A percentile compares a stretch with the other conserved stretches of the same genome.
These are phyloP conservation scores for Sporisorium scitamineum DNA, from an alignment of 1,284 basidiomycete species.

Conservation along the genomic window DNA sequence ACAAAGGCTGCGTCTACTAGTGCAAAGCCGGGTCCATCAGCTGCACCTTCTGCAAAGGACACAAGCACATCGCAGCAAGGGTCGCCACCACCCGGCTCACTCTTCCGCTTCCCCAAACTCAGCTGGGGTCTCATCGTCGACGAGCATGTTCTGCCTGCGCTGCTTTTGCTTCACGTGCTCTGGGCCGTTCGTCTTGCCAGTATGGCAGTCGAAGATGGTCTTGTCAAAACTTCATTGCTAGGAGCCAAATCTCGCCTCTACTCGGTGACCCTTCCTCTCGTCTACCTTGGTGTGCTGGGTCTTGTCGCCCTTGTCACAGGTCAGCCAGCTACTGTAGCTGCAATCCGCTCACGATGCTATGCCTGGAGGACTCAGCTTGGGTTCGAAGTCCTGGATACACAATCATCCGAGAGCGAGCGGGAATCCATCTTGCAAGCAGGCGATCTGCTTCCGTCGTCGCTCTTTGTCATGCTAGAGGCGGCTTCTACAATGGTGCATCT, in stretches of 20 bases:
- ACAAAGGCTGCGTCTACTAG: neutral
- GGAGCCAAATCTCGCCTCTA: conserved; percentile 37
- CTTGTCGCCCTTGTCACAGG: conserved; percentile 24
- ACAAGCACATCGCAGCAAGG: conserved; percentile 15
- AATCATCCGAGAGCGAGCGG: neutral
- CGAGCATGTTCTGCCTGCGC: conserved; percentile 40
- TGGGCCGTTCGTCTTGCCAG: conserved; percentile 44
- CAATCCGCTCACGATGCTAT: conserved; percentile 14
- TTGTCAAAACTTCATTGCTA: conserved; percentile 37
- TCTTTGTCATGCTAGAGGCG: conserved; percentile 39
- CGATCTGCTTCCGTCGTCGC: conserved; percentile 23
- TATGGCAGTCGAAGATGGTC: conserved; percentile 47
- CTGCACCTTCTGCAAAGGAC: conserved; percentile 11
- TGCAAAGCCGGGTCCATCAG: conserved; percentile 14
- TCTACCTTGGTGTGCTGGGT: conserved; percentile 35
- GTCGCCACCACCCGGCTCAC: conserved; percentile 43
- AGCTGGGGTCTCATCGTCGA: conserved; percentile 47
- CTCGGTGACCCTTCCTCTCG: conserved; percentile 31
- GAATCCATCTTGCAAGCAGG: conserved; percentile 16
- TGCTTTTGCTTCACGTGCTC: conserved; percentile 41
- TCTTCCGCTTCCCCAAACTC: conserved; percentile 47
- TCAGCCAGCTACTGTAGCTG: conserved; percentile 16
- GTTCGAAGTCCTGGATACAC: conserved; percentile 2
- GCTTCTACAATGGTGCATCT: conserved; percentile 29
- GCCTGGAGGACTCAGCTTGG: conserved; percentile 26